Evolutionary conservation across 179 eudicot species (phyloP), one percentile per base, ranked within the genome.

Genomic region (Beta lomatogona): DNA sequence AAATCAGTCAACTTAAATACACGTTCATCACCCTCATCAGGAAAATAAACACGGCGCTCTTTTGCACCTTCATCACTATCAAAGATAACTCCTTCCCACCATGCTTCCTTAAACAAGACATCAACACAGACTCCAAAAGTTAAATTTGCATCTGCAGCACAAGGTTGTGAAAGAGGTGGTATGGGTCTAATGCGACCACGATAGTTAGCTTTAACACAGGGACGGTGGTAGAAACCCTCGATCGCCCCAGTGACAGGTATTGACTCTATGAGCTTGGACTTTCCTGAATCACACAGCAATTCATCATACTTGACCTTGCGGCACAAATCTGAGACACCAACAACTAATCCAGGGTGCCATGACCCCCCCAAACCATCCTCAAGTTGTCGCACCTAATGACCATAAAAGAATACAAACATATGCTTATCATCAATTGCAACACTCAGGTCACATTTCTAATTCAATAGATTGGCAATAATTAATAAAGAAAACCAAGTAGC

Each of bases 81-180:
- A 84, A 86, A 83, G 74, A 90, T 75, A 31, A 90, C 86, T 52
- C 93, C 93, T 78, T 90, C 93, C 93, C 93, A 90, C 91, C 91
- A 90, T 6, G 88, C 90, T 71, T 85, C 91, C 75, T 82, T 83
- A 71, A 61, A 86, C 67, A 82, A 82, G 52, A 76, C 90, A 80
- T 88, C 90, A 78, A 88, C 88, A 84, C 88, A 88, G 31, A 82
- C 83, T 31, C 90, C 90, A 80, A 86, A 86, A 46, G 66, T 77
- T 68, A 88, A 76, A 71, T 82, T 77, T 64, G 48, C 10, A 41
- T 75, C 79, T 53, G 15, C 28, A 5, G 68, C 57, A 76, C 46
- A 71, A 19, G 65, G 31, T 79, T 84, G 48, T 54, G 84, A 50
- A 44, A 25, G 19, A 53, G 89, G 83, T 9, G 87, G 89, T 53